Conservation (phyloP, 2,329 filamentous ascomycete genomes). For the Lasiodiplodia sp. region DNA sequence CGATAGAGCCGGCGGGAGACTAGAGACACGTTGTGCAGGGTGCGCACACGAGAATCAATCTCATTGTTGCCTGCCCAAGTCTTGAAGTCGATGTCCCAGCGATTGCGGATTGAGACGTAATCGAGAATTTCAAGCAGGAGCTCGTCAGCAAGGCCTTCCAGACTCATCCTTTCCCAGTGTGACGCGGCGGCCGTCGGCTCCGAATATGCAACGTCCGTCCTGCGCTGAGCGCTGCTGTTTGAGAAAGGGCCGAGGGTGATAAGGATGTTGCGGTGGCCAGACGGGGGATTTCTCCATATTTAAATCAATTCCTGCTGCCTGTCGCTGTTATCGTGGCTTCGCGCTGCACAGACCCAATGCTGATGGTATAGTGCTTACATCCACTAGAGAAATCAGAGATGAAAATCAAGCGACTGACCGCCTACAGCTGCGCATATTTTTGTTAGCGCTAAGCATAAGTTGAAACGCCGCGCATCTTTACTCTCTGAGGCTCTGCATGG, state of each 20-base stretch:
- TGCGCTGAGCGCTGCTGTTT: neutral
- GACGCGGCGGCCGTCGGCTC: neutral
- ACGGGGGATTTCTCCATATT: neutral
- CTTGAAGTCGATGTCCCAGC: conserved; percentile 15
- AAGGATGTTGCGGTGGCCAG: neutral
- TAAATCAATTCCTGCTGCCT: conserved; percentile 6
- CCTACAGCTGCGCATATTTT: neutral
- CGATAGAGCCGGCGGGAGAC: conserved; percentile 11
- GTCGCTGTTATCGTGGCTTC: conserved; percentile 1
- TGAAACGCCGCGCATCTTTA: neutral
- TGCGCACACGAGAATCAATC: neutral
- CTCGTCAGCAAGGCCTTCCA: conserved; percentile 6
- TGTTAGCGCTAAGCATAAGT: neutral
- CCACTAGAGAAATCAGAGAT: neutral
- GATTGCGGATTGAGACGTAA: conserved; percentile 3
- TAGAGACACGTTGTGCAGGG: neutral
- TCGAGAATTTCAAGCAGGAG: conserved; percentile 1
- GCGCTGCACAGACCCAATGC: neutral
- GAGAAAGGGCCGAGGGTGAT: neutral
- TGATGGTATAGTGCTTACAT: neutral
- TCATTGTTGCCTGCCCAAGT: neutral
- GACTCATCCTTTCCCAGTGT: neutral
- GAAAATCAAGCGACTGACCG: neutral
- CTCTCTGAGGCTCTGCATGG: neutral
- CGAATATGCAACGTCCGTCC: neutral